Base-by-base conservation (phyloP, 164 flowering plant species). In the Vitis amurensis region DNA sequence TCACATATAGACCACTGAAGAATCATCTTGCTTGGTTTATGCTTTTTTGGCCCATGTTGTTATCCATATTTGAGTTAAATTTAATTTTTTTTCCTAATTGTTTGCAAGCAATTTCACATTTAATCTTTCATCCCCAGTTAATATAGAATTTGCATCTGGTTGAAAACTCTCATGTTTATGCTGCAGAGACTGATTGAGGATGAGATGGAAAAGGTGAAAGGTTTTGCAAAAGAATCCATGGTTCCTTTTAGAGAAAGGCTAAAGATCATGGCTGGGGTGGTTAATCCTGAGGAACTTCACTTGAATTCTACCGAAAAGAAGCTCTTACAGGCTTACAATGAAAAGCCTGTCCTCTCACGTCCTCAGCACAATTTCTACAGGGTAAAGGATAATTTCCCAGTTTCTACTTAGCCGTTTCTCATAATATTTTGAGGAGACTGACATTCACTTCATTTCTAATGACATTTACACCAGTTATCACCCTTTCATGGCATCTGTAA, bases 331-430 rank as follows among this genome's bases (percentile, higher is more conserved):
- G 93, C 95, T 65, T 96, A 93, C 72, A 96, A 93, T 65, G 97
- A 93, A 68, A 93, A 93, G 78, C 99, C 99, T 2, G 99, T 96
- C 61, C 98, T 96, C 55, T 96, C 99, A 17, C 97, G 98, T 52
- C 99, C 99, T 55, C 99, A 96, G 69, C 99, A 96, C 78, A 80
- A 78, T 59, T 92, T 96, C 69, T 91, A 87, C 59, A 85, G 70
- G 97, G 99, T 94, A 74, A 73, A 17, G 3, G 15, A 30, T 16
- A 30, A 14, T 59, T 55, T 23, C 27, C 27, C 27, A 23, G 27
- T 23, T 23, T 23, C 27, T 60, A 13, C 10, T 11, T 8, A 29
- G 50, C 23, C 47, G 3, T 37, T 30, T 30, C 27, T 59, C 37
- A 47, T 31, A 9, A n/a, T 56, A 12, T 44, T 51, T 51, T 51